phyloP scores from a whole-genome alignment of 176 grass and related monocot species.

The Carex parvula region DNA sequence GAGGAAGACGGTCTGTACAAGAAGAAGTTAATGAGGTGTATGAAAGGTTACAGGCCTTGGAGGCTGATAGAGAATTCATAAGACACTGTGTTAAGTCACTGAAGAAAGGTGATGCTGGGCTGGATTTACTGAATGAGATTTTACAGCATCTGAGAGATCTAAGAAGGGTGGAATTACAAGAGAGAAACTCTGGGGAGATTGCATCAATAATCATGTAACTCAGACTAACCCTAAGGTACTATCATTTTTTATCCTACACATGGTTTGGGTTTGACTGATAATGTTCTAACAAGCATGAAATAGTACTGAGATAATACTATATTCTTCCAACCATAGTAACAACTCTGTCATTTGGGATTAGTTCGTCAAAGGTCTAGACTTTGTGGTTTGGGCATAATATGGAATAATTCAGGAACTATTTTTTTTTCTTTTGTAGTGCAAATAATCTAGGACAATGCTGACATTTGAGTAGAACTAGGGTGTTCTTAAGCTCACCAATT shows the following conservation, averaged over 20 bases:
- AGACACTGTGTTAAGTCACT: constrained; percentile 78
- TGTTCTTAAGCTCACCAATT: too few relatives aligned
- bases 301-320: constrained; percentile 21
- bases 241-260: constrained; percentile 18
- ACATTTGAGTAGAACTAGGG: neutral
- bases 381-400: neutral
- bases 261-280: constrained; percentile 11
- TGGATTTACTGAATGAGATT: constrained; percentile 82
- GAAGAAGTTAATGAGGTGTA: constrained; percentile 63
- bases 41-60: constrained; percentile 75
- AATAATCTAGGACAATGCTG: neutral
- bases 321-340: neutral
- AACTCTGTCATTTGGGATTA: neutral
- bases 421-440: neutral
- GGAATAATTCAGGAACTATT: neutral
- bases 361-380: neutral
- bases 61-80: constrained; percentile 84
- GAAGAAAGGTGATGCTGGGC: constrained; percentile 73
- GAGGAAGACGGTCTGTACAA: constrained; percentile 49
- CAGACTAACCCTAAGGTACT: constrained; percentile 48
- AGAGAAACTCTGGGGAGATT: constrained; percentile 54
- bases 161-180: constrained; percentile 69
- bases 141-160: constrained; percentile 87
- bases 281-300: constrained; percentile 26
- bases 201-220: constrained; percentile 39